These are phyloP conservation scores for Cyclocybe aegerita DNA, from an alignment of 768 basidiomycete species.

Conservation along the genomic window DNA sequence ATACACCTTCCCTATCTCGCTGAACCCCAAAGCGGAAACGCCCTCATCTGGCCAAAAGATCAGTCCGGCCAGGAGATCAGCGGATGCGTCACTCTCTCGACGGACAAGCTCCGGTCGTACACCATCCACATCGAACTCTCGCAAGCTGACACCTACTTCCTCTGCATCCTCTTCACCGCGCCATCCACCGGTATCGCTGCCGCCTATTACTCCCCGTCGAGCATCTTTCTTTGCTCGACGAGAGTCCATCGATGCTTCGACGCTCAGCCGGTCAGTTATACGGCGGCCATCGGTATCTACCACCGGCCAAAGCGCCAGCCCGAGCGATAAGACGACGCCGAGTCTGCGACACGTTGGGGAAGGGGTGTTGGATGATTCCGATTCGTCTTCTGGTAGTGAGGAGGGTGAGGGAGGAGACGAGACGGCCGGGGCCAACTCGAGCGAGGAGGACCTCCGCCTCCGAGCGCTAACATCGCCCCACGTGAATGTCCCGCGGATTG, in stretches of 20 bases:
- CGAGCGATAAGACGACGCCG: constrained; percentile 33
- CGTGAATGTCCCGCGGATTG: constrained; percentile 23
- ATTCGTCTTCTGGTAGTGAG: constrained; percentile 51
- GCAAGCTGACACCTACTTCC: constrained; percentile 54
- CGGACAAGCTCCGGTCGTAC: constrained; percentile 10
- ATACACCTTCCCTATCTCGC: constrained; percentile 15
- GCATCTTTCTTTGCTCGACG: constrained; percentile 39
- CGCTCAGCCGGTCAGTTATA: constrained; percentile 37
- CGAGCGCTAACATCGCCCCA: constrained; percentile 35
- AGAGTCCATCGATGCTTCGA: constrained; percentile 31
- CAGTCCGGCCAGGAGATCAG: constrained; percentile 17
- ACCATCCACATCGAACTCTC: constrained; percentile 39
- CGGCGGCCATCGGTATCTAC: constrained; percentile 45
- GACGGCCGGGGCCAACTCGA: constrained; percentile 25
- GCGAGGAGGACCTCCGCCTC: constrained; percentile 32
- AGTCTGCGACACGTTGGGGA: constrained; percentile 71
- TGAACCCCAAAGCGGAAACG: constrained; percentile 7
- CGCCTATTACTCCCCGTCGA: constrained; percentile 42
- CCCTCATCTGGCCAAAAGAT: constrained; percentile 6
- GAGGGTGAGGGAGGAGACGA: constrained; percentile 25
- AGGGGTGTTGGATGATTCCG: constrained; percentile 76
- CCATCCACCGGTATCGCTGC: constrained; percentile 39
- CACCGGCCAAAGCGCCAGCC: constrained; percentile 34
- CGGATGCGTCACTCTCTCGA: constrained; percentile 13
- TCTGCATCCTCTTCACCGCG: constrained; percentile 60